Evolutionary conservation across 2,329 filamentous ascomycete genomes (phyloP).

Genomic region (Aaosphaeria pasadenensis): DNA sequence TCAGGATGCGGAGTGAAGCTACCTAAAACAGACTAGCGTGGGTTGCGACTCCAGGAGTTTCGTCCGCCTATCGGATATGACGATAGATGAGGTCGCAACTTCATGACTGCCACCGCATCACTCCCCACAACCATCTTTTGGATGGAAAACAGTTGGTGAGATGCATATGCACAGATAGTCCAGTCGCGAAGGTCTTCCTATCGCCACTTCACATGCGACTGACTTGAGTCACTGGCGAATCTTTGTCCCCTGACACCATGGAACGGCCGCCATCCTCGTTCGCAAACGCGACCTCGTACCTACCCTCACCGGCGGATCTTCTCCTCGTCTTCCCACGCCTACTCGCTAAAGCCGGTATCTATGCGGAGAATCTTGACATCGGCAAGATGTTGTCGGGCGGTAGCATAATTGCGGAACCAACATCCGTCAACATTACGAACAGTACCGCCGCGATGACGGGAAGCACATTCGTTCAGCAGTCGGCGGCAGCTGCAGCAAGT

Average conservation of each 20-base stretch:
- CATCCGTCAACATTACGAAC: conserved; percentile 45
- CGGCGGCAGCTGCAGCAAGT: conserved; percentile 42
- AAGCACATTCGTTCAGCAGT: conserved; percentile 41
- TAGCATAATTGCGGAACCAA: conserved; percentile 59
- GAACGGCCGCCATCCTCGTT: conserved; percentile 17
- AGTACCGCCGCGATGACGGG: conserved; percentile 36
- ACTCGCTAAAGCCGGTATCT: conserved; percentile 65
- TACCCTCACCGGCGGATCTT: conserved; percentile 65
- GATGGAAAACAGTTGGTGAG: too few species aligned
- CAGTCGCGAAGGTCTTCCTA: too few species aligned
- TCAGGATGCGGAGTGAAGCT: too few species aligned
- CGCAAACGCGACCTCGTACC: conserved; percentile 33
- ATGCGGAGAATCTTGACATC: conserved; percentile 59
- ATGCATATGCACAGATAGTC: too few species aligned
- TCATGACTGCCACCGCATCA: too few species aligned
- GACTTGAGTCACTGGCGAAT: too few species aligned
- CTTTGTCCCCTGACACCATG: conserved; percentile 11
- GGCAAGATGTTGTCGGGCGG: conserved; percentile 53
- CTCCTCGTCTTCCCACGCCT: conserved; percentile 68
- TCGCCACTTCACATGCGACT: too few species aligned
- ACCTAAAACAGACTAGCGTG: too few species aligned
- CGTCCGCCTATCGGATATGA: too few species aligned
- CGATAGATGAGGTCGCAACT: too few species aligned
- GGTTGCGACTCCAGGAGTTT: too few species aligned
- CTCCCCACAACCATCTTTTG: too few species aligned